Percentiles rank a stretch among this genome's conserved stretches.
Conservation (phyloP, 2,329 filamentous ascomycete species). For the Tolypocladium capitatum region DNA sequence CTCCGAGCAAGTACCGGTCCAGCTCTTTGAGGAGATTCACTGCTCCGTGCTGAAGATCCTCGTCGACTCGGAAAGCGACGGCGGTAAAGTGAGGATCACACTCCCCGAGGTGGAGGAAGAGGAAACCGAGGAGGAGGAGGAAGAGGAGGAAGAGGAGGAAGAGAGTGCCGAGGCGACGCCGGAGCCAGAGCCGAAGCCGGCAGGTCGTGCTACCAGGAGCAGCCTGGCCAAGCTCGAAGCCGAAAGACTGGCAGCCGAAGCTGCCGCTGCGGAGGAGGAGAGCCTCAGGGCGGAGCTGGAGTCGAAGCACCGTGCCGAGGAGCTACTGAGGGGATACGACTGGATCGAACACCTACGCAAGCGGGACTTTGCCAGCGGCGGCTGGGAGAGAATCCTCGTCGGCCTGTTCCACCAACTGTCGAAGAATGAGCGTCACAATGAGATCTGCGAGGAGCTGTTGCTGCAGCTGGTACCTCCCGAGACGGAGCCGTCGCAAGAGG, state of each 20-base stretch:
- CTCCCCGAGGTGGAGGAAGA: slow-evolving; percentile 64
- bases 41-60: slow-evolving; percentile 82
- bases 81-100: slow-evolving; percentile 66
- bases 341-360: slow-evolving; percentile 79
- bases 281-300: slow-evolving; percentile 32
- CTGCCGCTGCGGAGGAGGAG: slow-evolving; percentile 39
- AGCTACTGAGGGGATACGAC: slow-evolving; percentile 59
- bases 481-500: slow-evolving; percentile 61
- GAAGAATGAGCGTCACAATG: slow-evolving; percentile 54
- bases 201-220: slow-evolving; percentile 65
- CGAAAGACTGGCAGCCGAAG: slow-evolving; percentile 50
- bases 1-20: slow-evolving; percentile 60
- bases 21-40: slow-evolving; percentile 81
- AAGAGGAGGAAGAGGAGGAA: slow-evolving; percentile 47
- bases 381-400: slow-evolving; percentile 83
- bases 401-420: slow-evolving; percentile 79
- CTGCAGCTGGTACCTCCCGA: slow-evolving; percentile 69
- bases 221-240: slow-evolving; percentile 73
- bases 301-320: slow-evolving; percentile 55
- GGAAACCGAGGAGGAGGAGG: slow-evolving; percentile 52
- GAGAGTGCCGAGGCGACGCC: slow-evolving; percentile 42
- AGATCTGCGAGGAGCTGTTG: slow-evolving; percentile 67
- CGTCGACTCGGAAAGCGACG: slow-evolving; percentile 60
- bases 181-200: slow-evolving; percentile 56
- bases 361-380: slow-evolving; percentile 74